Conservation (phyloP, 768 basidiomycete genomes). For the Pulveroboletus sp. region DNA sequence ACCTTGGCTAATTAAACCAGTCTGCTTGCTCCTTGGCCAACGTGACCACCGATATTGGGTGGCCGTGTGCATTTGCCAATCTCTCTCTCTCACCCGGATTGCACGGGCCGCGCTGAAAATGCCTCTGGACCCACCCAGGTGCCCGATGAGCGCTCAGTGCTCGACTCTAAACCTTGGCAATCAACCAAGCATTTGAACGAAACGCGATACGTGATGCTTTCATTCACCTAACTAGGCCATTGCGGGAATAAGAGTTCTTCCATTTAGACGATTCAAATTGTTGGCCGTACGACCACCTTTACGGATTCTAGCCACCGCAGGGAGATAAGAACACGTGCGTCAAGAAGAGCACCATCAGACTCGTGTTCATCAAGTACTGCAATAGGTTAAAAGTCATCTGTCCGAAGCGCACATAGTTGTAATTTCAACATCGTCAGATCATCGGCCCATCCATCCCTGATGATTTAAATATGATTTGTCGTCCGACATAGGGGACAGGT, state of each 20-base stretch:
- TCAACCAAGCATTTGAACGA: not conserved
- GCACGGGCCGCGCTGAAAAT: conserved; percentile 5
- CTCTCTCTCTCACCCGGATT: conserved; percentile 3
- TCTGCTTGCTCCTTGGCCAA: not conserved
- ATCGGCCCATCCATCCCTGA: conserved; percentile 63
- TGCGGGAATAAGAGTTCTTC: not conserved
- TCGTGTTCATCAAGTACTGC: conserved; percentile 1
- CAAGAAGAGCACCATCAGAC: conserved; percentile 6
- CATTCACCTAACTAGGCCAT: not conserved
- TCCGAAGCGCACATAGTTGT: not conserved
- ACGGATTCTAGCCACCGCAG: not conserved
- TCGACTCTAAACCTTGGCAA: not conserved
- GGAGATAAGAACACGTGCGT: conserved; percentile 15
- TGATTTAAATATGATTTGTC: conserved; percentile 4
- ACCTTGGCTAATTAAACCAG: not conserved
- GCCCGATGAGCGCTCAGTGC: not conserved
- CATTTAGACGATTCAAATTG: conserved; percentile 9
- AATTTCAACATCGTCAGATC: conserved; percentile 4
- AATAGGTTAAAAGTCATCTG: not conserved
- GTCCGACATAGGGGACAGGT: conserved; percentile 1
- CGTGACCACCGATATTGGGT: not conserved
- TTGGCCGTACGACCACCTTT: not conserved
- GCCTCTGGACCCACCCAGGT: not conserved
- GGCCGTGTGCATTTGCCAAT: not conserved
- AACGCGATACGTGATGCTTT: not conserved